Evolutionary conservation across 345 rosid species (phyloP), one percentile per base, ranked within the genome.

Genomic region (Linum lewisii): DNA sequence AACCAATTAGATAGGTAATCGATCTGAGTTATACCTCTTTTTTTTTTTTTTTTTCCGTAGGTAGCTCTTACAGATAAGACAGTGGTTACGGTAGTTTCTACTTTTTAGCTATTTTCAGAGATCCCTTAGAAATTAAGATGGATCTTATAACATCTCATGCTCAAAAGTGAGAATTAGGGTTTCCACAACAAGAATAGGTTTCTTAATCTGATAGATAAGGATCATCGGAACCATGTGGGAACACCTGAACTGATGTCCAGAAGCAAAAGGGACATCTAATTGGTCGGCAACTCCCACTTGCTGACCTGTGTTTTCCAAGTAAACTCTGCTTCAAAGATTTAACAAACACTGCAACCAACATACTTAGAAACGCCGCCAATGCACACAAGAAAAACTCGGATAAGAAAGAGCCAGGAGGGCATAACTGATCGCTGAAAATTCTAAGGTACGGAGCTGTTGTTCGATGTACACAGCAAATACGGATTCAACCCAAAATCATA

Each of bases 301-400:
- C 65, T 75, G 67, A 65, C 51, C 4, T 65, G 72, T 79, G 13
- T 53, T 72, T 49, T 72, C 69, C 15, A 44, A 51, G 55, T 6
- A 5, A 5, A 34, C 38, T 16, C 16, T 42, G 47, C 47, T 42
- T 6, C 45, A 34, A 34, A 34, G 38, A 5, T 34, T 34, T 29
- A 8, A 42, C 16, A 42, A 42, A 16, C 47, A 42, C 47, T 42
- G 15, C 47, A 42, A n/a, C n/a, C 47, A 10, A 7, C 47, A 42
- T 11, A 11, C 47, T 42, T 42, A 42, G 47, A 42, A 42, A 42
- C 47, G 14, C 14, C 47, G 47, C 47, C 47, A 38, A 38, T 5
- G 11, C 11, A 38, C 45, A 38, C 45, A 38, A 16, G 15, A 1
- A 3, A 3, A 11, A 42, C 14, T 11, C 2, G 47, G 47, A 4